These are phyloP conservation scores for Bjerkandera adusta DNA, from an alignment of 1,284 basidiomycete species.

Conservation along the genomic window DNA sequence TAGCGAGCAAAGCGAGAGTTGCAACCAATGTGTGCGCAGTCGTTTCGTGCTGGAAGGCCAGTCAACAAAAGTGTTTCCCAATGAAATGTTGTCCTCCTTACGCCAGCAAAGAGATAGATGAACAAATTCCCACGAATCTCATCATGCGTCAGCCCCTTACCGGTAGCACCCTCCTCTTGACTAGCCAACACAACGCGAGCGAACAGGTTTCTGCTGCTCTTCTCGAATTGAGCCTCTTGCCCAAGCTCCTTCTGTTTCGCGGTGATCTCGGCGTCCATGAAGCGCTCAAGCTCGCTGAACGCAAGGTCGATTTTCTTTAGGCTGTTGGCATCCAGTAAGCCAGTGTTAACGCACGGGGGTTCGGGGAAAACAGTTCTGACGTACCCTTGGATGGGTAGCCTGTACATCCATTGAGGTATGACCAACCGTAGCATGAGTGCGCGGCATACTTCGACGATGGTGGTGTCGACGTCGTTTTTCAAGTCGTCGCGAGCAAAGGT, in stretches of 20 bases:
- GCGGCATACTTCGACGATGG: slow-evolving; percentile 6
- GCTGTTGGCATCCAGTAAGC: not conserved
- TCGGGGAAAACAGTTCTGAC: not conserved
- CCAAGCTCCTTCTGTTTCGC: slow-evolving; percentile 14
- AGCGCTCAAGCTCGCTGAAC: slow-evolving; percentile 4
- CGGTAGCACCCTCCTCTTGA: slow-evolving; percentile 13
- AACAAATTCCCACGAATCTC: slow-evolving; percentile 21
- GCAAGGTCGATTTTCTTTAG: not conserved
- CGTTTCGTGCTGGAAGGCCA: slow-evolving; percentile 19
- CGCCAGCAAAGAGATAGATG: slow-evolving; percentile 21
- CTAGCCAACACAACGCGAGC: slow-evolving; percentile 17
- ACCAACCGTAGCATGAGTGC: slow-evolving; percentile 5
- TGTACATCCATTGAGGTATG: slow-evolving; percentile 13
- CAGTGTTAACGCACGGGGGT: not conserved
- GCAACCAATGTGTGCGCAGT: slow-evolving; percentile 17
- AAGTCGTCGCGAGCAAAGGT: slow-evolving; percentile 1
- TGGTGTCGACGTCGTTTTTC: slow-evolving; percentile 1
- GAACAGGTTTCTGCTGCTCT: slow-evolving; percentile 15
- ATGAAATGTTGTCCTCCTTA: too few relatives aligned
- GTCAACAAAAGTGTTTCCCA: too few relatives aligned
- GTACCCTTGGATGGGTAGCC: slow-evolving; percentile 15
- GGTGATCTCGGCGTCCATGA: slow-evolving; percentile 12
- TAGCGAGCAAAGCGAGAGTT: slow-evolving; percentile 17
- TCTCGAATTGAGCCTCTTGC: not conserved
- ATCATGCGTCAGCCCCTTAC: slow-evolving; percentile 13